These are phyloP conservation scores for Calonectria henricotiae DNA, from an alignment of 2,329 filamentous ascomycete species.

Conservation along the genomic window DNA sequence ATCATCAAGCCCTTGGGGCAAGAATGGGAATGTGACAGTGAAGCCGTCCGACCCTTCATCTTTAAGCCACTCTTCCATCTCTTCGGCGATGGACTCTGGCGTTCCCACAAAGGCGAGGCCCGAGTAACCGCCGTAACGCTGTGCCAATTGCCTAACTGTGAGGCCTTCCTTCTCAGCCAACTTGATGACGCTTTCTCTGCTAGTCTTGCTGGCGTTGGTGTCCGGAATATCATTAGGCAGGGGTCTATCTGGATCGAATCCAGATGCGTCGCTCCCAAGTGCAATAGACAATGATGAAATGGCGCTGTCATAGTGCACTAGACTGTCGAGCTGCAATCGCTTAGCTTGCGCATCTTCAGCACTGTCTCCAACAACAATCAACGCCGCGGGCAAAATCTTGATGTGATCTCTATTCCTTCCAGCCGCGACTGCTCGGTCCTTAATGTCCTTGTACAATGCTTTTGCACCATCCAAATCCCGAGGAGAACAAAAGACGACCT, in stretches of 20 bases:
- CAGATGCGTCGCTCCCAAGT: conserved; percentile 65
- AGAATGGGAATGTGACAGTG: conserved; percentile 66
- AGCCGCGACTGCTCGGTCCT: conserved; percentile 62
- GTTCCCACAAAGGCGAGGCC: conserved; percentile 70
- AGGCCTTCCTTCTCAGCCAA: conserved; percentile 64
- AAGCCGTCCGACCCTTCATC: conserved; percentile 69
- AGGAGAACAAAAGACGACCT: conserved; percentile 69
- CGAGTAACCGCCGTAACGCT: conserved; percentile 66
- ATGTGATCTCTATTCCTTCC: conserved; percentile 65
- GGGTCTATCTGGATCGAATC: conserved; percentile 66
- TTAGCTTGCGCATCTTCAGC: conserved; percentile 67
- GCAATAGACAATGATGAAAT: conserved; percentile 68
- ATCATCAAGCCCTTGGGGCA: conserved; percentile 68
- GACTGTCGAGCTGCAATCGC: conserved; percentile 65
- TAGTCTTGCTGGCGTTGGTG: conserved; percentile 70
- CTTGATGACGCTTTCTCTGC: conserved; percentile 62
- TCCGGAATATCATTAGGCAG: conserved; percentile 68
- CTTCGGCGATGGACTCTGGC: conserved; percentile 65
- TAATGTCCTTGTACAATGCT: conserved; percentile 68
- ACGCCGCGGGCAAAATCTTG: conserved; percentile 69
- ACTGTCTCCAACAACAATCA: conserved; percentile 67
- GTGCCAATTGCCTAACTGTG: conserved; percentile 68
- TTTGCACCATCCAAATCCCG: conserved; percentile 64
- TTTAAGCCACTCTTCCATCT: conserved; percentile 65
- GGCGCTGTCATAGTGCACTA: conserved; percentile 70